Conservation (phyloP, 2,329 filamentous ascomycete genomes). For the Calonectria montana region DNA sequence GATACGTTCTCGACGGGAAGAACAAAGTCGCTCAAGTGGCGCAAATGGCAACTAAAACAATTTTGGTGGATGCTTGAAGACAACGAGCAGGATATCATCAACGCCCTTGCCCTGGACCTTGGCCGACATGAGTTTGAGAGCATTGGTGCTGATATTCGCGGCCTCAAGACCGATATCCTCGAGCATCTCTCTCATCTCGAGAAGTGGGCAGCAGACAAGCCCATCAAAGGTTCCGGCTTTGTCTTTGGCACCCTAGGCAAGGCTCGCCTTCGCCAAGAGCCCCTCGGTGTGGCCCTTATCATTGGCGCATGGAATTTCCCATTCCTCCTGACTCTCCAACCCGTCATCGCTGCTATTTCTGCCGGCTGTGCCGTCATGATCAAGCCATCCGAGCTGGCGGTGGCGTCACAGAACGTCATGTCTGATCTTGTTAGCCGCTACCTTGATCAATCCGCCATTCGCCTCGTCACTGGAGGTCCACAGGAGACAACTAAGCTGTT, state of each 20-base stretch:
- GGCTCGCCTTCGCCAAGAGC: conserved; percentile 54
- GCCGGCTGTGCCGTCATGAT: conserved; percentile 55
- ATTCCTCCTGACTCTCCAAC: conserved; percentile 50
- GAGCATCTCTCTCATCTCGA: conserved; percentile 52
- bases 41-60: conserved; percentile 1
- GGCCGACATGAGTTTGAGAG: background rate
- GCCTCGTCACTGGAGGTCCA: conserved; percentile 50
- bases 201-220: conserved; percentile 52
- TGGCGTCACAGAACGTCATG: conserved; percentile 49
- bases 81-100: background rate
- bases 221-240: conserved; percentile 38
- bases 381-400: conserved; percentile 57
- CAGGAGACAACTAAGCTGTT: conserved; percentile 51
- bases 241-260: conserved; percentile 40
- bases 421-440: conserved; percentile 53
- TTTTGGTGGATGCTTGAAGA: conserved; percentile 9
- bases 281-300: conserved; percentile 55
- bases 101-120: background rate
- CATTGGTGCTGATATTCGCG: background rate
- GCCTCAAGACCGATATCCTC: conserved; percentile 50
- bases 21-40: background rate
- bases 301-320: conserved; percentile 61
- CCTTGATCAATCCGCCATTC: conserved; percentile 52
- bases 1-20: background rate
- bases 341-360: conserved; percentile 55